Evolutionary conservation across 306 rosid genomes (phyloP).

Genomic region (Parietaria judaica): DNA sequence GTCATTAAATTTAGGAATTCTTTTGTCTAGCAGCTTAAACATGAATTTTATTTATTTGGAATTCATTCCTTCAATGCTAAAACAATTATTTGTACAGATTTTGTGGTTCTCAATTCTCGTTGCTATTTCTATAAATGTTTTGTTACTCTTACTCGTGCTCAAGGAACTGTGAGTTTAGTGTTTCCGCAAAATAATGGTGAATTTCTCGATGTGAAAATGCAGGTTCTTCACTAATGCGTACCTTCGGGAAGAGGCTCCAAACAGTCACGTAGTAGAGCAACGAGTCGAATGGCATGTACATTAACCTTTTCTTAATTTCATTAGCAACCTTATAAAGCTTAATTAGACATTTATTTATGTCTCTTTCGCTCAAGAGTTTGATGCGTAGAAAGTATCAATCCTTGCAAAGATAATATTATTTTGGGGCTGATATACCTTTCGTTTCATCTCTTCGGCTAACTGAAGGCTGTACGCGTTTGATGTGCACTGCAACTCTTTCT

Average conservation of each 20-base stretch:
- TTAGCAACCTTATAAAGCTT: slow-evolving; percentile 3
- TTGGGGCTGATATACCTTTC: slow-evolving; percentile 18
- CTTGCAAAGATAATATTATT: background rate
- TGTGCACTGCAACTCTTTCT: slow-evolving; percentile 99
- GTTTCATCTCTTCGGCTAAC: slow-evolving; percentile 17
- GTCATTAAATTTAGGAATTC: slow-evolving; percentile 9
- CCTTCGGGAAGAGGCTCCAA: slow-evolving; percentile 97
- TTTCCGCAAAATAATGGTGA: slow-evolving; percentile 10
- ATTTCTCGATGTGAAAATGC: slow-evolving; percentile 17
- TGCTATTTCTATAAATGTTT: background rate
- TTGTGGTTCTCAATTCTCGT: background rate
- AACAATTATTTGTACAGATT: background rate
- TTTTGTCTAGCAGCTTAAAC: background rate
- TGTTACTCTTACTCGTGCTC: background rate
- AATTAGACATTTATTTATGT: background rate
- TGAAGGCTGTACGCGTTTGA: slow-evolving; percentile 96
- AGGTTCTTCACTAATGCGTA: slow-evolving; percentile 90
- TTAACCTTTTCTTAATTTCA: slow-evolving; percentile 6
- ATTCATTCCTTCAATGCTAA: background rate
- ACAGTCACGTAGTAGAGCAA: slow-evolving; percentile 98
- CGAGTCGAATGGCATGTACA: slow-evolving; percentile 88
- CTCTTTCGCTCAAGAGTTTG: too few relatives aligned
- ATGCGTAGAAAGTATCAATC: too few relatives aligned
- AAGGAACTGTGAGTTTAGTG: background rate
- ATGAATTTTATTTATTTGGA: background rate